Percentiles rank a stretch among this genome's conserved stretches.
phyloP scores from a whole-genome alignment of 345 rosid genomes.

The Citrus trifoliata region DNA sequence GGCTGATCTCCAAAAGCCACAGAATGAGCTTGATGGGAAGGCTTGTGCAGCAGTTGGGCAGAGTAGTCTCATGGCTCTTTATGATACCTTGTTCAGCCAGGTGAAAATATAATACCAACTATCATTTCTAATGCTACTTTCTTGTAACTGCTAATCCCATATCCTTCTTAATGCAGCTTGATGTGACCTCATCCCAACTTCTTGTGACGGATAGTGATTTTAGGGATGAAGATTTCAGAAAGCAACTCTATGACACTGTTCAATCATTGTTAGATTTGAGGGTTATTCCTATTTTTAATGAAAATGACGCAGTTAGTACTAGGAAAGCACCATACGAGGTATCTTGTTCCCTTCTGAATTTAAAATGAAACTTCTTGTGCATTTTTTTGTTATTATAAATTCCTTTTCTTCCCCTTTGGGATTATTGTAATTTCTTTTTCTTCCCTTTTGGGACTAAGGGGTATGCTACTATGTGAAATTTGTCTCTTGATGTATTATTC shows the following conservation, averaged over 20 bases:
- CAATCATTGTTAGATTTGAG: conserved; percentile 36
- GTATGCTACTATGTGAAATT: neutral
- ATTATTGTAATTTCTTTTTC: neutral
- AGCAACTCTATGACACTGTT: conserved; percentile 47
- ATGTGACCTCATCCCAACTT: conserved; percentile 56
- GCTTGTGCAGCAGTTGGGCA: conserved; percentile 68
- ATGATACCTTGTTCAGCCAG: conserved; percentile 57
- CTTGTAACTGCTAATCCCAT: conserved; percentile 2
- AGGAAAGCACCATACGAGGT: conserved; percentile 65
- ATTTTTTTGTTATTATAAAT: neutral
- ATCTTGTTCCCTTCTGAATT: neutral
- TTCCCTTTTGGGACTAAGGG: neutral
- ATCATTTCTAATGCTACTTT: neutral
- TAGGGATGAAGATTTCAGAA: conserved; percentile 43
- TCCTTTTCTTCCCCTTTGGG: neutral
- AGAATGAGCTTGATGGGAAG: conserved; percentile 50
- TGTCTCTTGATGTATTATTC: neutral
- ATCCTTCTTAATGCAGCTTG: conserved; percentile 44
- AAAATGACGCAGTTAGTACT: conserved; percentile 63
- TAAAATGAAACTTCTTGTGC: neutral
- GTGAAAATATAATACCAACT: conserved; percentile 4
- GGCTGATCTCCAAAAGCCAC: conserved; percentile 61
- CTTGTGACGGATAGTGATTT: conserved; percentile 62
- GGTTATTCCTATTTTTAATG: conserved; percentile 60
- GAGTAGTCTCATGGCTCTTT: conserved; percentile 56